Evolutionary conservation across 306 rosid genomes (phyloP).

Genomic region (Calophaca sinica): DNA sequence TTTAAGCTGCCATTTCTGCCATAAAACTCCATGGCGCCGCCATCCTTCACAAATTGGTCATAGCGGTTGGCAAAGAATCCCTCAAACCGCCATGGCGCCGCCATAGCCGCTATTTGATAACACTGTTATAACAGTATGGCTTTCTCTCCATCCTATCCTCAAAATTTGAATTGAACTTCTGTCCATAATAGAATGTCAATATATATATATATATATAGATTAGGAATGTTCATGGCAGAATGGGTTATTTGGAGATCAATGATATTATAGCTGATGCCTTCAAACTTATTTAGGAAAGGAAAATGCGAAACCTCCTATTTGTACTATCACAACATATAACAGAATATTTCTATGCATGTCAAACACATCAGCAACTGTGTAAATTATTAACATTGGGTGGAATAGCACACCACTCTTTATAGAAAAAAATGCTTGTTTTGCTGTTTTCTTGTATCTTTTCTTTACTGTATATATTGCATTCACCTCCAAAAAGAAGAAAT

Average conservation of each 20-base stretch:
- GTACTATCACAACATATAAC: background rate
- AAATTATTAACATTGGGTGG: background rate
- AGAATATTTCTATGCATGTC: background rate
- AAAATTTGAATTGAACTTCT: background rate
- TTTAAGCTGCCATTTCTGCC: too few species aligned
- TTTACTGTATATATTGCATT: background rate
- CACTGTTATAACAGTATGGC: background rate
- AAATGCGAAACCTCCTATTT: background rate
- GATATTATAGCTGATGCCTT: slow-evolving; percentile 5
- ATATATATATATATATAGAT: background rate
- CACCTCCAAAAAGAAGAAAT: too few species aligned
- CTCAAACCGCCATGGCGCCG: too few species aligned
- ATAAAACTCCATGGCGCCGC: too few species aligned
- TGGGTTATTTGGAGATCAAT: background rate
- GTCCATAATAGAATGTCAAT: background rate
- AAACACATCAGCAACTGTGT: background rate
- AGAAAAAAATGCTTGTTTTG: background rate
- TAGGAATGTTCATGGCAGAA: background rate
- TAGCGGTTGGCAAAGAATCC: too few species aligned
- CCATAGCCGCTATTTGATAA: too few species aligned
- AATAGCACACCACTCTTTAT: background rate
- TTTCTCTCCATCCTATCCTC: background rate
- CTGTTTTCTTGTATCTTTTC: background rate
- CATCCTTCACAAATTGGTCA: too few species aligned
- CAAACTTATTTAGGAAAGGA: background rate